Base-by-base conservation (phyloP, 306 rosid genomes). In the Astragalus glycyphyllos region DNA sequence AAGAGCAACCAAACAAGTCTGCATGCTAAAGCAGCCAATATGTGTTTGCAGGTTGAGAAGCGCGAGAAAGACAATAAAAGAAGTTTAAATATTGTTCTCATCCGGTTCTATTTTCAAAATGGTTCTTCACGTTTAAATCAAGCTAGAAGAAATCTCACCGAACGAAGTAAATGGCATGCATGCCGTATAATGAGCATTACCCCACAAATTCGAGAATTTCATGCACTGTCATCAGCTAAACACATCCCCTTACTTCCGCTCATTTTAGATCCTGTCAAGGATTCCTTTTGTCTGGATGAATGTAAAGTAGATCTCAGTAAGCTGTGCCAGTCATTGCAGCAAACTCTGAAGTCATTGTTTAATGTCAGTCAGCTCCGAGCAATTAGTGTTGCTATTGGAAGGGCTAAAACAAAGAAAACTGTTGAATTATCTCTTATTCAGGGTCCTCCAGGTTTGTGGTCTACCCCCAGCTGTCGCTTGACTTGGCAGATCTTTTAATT, bases 91-190 rank as follows among this genome's bases (percentile, higher is more conserved):
- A 74, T 90, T 72, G 73, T 94, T 62, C 81, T 89, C 50, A 79
- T 90, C 70, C 89, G 90, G 83, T 90, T 94, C 78, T 89, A 87
- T 86, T 76, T 94, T 63, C 88, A 85, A 79, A 90, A 85, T 84
- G 97, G 98, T 53, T 86, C 90, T 73, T 77, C 85, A 46, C 94
- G 98, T 16, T 76, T 90, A 77, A 83, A 93, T 87, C 94, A 81
- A 81, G 97, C 94, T 34, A 86, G 98, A 86, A 88, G 85, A 81
- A 87, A 79, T 72, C 90, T 93, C 82, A 86, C 83, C 73, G 98
- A 90, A 76, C 90, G 98, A 31, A 86, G 97, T 79, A 93, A 89
- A 81, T 94, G 98, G 98, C 85, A 90, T 66, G 97, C 88, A 72
- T 87, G 89, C 73, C 92, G 92, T 60, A 68, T 94, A 74, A 94